A percentile compares a stretch with the other conserved stretches of the same genome.
Evolutionary conservation across 805 yeast species (phyloP).

Genomic region (Starmerella potacharoeniae): DNA sequence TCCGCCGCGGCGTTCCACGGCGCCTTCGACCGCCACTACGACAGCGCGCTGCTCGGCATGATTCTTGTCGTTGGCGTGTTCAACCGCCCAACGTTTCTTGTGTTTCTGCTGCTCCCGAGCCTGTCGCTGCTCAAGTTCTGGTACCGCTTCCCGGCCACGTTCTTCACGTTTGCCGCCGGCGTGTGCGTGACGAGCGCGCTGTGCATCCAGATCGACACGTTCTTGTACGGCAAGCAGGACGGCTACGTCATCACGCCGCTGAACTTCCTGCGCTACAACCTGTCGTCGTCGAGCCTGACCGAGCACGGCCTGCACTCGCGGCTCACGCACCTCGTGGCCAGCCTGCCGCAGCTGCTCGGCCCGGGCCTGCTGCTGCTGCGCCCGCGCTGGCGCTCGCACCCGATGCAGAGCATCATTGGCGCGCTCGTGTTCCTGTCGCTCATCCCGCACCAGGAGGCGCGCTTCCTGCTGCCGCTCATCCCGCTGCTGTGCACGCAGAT

Average conservation of each 20-base stretch:
- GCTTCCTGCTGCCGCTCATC: conserved; percentile 68
- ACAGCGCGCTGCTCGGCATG: conserved; percentile 38
- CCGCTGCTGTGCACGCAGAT: conserved; percentile 58
- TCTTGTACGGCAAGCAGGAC: conserved; percentile 26
- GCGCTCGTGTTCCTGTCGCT: conserved; percentile 53
- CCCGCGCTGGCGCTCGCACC: conserved; percentile 39
- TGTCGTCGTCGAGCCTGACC: conserved; percentile 45
- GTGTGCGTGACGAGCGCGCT: conserved; percentile 29
- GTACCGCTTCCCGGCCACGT: conserved; percentile 27
- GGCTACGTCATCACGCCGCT: conserved; percentile 52
- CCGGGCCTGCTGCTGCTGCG: conserved; percentile 49
- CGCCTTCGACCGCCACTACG: conserved; percentile 25
- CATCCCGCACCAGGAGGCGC: conserved; percentile 86
- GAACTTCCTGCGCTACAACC: conserved; percentile 67
- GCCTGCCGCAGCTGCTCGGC: conserved; percentile 72
- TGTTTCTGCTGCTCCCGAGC: conserved; percentile 59
- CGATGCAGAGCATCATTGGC: conserved; percentile 50
- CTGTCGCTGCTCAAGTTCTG: conserved; percentile 37
- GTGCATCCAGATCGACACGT: conserved; percentile 47
- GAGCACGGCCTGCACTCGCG: conserved; percentile 76
- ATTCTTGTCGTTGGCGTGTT: conserved; percentile 58
- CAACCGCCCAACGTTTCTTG: conserved; percentile 74
- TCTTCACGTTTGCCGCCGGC: conserved; percentile 29
- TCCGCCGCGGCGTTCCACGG: conserved; percentile 12
- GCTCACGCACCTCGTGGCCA: conserved; percentile 61